Base-by-base conservation (phyloP, 2,329 filamentous ascomycete species). In the Colletotrichum brevisporum region DNA sequence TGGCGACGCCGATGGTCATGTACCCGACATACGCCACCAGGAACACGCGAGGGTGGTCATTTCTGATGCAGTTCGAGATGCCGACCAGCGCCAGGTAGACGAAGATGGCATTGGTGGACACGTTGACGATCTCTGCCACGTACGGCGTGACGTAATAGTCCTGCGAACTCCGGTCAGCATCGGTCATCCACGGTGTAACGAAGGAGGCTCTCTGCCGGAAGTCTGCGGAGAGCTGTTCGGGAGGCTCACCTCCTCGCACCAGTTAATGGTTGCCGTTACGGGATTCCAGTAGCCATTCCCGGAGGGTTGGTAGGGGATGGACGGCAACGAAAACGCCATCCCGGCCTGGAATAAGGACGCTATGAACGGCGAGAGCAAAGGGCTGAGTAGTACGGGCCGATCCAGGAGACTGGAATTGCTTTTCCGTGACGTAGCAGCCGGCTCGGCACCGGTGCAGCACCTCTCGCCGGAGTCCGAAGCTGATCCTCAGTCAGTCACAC, bases 91-190 rank as follows among this genome's bases (percentile, higher is more conserved):
- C 94, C 21, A 97, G 87, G 78, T 87, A 92, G 74, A 97, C 85
- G 79, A 97, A 97, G 26, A 96, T 83, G 3, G 92, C 78, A 78
- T 97, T 97, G 41, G 94, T 97, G 39, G 95, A 75, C 71, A 83
- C 82, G 77, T 92, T 95, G 76, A 94, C 88, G 53, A 95, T 89
- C 77, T 95, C 93, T 43, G 93, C 93, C 53, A 90, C 87, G 76
- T 94, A 95, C 51, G 87, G 84, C 4, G 92, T 94, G 45, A 91
- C 89, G 72, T 94, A 92, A 88, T 94, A 83, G 74, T 84, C 82
- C 82, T 84, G 59, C 5, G 16, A 26, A 27, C 31, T 12, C 31
- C 21, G 27, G 31, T 65, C 53, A 54, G 68, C 75, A 26, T 73
- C 71, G 48, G 50, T 53, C 26, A 52, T 55, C 13, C 18, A 8